phyloP scores from a whole-genome alignment of 1,139 yeast genomes.

The Kodamaea arcana region DNA sequence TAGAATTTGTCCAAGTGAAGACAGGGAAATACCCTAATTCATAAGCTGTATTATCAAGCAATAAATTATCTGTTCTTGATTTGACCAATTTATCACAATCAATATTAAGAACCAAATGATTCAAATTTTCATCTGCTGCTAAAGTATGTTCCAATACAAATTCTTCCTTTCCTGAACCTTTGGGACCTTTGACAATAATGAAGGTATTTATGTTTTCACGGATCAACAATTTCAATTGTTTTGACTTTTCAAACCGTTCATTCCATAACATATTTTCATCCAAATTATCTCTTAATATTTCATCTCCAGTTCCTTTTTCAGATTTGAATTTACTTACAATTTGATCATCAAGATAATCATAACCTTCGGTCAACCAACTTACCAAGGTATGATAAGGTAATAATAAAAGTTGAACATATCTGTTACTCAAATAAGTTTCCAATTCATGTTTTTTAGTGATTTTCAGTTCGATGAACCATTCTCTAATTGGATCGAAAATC shows the following conservation, averaged over 20 bases:
- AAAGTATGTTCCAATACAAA: constrained; percentile 71
- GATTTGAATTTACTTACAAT: constrained; percentile 1
- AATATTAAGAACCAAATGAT: constrained; percentile 58
- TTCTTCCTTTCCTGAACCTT: constrained; percentile 89
- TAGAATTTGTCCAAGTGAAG: constrained; percentile 85
- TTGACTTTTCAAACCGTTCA: constrained; percentile 64
- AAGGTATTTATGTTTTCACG: constrained; percentile 63
- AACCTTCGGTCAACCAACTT: constrained; percentile 27
- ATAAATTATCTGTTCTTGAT: constrained; percentile 67
- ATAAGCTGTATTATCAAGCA: constrained; percentile 63
- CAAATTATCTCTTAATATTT: constrained; percentile 13
- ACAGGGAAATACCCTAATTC: constrained; percentile 91
- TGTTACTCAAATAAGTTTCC: constrained; percentile 29
- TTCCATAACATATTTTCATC: constrained; percentile 54
- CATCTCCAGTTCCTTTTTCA: constrained; percentile 3
- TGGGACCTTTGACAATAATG: constrained; percentile 85
- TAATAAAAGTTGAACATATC: constrained; percentile 23
- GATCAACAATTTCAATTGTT: constrained; percentile 74
- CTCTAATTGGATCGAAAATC: constrained; percentile 89
- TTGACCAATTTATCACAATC: constrained; percentile 78
- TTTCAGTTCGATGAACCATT: constrained; percentile 71
- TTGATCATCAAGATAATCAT: constrained; percentile 19
- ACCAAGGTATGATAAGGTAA: constrained; percentile 23
- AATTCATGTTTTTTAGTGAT: constrained; percentile 50
- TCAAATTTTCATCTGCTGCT: constrained; percentile 34